Evolutionary conservation across 495 filamentous ascomycete species (phyloP).

Genomic region (Aspergillus incahuasiensis): DNA sequence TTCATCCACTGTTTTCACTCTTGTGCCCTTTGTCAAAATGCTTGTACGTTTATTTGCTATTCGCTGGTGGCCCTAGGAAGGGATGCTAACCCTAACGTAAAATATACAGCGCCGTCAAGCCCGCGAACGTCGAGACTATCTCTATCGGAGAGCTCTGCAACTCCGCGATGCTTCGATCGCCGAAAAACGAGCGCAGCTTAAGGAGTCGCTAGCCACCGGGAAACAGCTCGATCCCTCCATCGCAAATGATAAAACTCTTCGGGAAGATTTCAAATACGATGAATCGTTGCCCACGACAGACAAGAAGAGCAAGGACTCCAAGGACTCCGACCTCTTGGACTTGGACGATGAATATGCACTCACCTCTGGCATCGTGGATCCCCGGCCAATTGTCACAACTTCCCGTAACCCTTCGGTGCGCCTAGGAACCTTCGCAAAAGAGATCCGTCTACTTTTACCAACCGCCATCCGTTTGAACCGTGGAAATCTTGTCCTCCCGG

Average conservation of each 20-base stretch:
- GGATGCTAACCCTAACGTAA: conserved; percentile 2
- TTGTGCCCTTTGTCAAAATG: conserved; percentile 27
- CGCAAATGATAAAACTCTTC: conserved; percentile 80
- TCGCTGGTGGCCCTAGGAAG: not conserved
- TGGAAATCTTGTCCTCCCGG: conserved; percentile 81
- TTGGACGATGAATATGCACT: conserved; percentile 95
- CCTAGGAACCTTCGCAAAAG: conserved; percentile 87
- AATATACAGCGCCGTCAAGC: conserved; percentile 61
- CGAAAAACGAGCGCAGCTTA: conserved; percentile 82
- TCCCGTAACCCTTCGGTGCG: conserved; percentile 81
- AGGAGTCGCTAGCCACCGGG: conserved; percentile 75
- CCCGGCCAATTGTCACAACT: conserved; percentile 87
- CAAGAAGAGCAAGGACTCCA: conserved; percentile 45
- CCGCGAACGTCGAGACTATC: conserved; percentile 86
- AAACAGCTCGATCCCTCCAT: conserved; percentile 84
- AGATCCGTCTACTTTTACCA: conserved; percentile 85
- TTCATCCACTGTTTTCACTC: not conserved
- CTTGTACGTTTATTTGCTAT: conserved; percentile 31
- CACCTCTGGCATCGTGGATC: conserved; percentile 79
- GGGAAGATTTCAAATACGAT: conserved; percentile 91
- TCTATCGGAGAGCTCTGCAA: conserved; percentile 75
- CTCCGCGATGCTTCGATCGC: conserved; percentile 89
- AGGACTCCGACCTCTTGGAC: conserved; percentile 47
- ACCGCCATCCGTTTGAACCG: conserved; percentile 88
- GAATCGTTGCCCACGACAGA: conserved; percentile 63